Evolutionary conservation across 1,139 yeast species (phyloP).

Genomic region (Pichia sp.): DNA sequence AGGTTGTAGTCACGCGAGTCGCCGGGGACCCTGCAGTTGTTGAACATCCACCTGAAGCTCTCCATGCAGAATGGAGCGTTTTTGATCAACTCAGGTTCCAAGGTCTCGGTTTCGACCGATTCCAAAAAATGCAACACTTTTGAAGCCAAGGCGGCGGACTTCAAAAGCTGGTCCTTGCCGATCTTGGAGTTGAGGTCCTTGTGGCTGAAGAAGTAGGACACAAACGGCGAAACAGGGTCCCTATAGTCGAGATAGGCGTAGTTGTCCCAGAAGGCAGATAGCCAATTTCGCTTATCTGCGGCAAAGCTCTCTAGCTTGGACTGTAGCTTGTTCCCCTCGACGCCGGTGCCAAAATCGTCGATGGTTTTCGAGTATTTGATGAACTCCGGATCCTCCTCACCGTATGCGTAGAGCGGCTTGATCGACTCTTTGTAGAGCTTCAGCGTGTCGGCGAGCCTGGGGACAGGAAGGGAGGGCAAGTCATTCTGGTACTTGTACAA

Average conservation of each 20-base stretch:
- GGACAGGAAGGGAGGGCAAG: conserved; percentile 86
- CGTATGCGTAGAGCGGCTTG: conserved; percentile 56
- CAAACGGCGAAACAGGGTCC: conserved; percentile 92
- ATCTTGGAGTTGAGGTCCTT: conserved; percentile 55
- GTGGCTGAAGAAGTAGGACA: conserved; percentile 86
- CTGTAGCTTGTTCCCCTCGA: conserved; percentile 64
- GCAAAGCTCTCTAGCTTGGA: conserved; percentile 59
- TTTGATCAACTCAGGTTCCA: conserved; percentile 77
- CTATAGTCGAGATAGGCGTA: conserved; percentile 87
- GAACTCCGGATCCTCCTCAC: conserved; percentile 48
- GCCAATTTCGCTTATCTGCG: conserved; percentile 70
- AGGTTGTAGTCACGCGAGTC: conserved; percentile 56
- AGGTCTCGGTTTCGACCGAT: conserved; percentile 52
- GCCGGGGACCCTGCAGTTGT: conserved; percentile 78
- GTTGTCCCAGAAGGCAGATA: conserved; percentile 90
- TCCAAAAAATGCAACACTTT: conserved; percentile 55
- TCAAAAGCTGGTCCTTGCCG: conserved; percentile 67
- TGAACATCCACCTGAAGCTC: conserved; percentile 87
- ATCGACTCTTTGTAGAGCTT: conserved; percentile 67
- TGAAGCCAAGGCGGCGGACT: conserved; percentile 63
- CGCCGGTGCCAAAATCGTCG: conserved; percentile 54
- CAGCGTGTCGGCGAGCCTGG: conserved; percentile 70
- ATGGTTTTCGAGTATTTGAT: conserved; percentile 52
- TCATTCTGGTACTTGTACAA: conserved; percentile 70
- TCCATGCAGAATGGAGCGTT: conserved; percentile 90